Evolutionary conservation across 805 yeast genomes (phyloP), one percentile per base, ranked within the genome.

Genomic region (Candida awuae): DNA sequence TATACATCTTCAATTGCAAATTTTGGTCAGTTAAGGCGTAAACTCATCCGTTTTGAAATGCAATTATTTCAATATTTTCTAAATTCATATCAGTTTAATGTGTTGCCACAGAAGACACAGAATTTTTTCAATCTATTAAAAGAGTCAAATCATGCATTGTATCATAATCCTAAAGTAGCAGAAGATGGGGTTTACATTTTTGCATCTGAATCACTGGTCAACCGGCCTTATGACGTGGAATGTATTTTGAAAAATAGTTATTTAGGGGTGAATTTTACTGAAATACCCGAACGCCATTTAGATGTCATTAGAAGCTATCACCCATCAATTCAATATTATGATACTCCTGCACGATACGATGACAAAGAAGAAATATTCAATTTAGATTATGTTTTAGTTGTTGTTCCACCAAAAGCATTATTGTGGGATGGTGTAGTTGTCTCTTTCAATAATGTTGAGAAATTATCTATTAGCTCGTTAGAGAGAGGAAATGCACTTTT

Each of bases 391-490:
- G 71, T 85, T 12, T 51, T 87, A 20, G 80, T 85, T 0, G 59
- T 88, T 4, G 78, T 84, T 50, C 87, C 95, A 0, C 70, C 80
- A 3, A 84, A 84, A 51, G 94, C 96, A 0, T 71, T 88, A 59
- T 75, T 84, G 35, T 90, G 97, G 97, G 87, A 83, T 44, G 97
- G 97, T 4, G 70, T 74, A 14, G 77, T 82, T 46, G 69, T 79
- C 28, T 71, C 77, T 31, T 56, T 84, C 6, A 34, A 40, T 14
- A 66, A 68, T 12, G 56, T 75, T 12, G 68, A 63, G 9, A 53
- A 59, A 3, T 62, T 71, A 3, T 73, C 78, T 0, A 60, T 71
- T 3, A 65, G 75, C 18, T 80, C 77, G 40, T 63, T 83, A n/a
- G 72, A 70, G 43, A 75, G 73, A 9, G 92, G 94, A 3, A 75